Evolutionary conservation across 73 alveolate genomes (phyloP), one percentile per base, ranked within the genome.

Genomic region (Paramecium bursaria): DNA sequence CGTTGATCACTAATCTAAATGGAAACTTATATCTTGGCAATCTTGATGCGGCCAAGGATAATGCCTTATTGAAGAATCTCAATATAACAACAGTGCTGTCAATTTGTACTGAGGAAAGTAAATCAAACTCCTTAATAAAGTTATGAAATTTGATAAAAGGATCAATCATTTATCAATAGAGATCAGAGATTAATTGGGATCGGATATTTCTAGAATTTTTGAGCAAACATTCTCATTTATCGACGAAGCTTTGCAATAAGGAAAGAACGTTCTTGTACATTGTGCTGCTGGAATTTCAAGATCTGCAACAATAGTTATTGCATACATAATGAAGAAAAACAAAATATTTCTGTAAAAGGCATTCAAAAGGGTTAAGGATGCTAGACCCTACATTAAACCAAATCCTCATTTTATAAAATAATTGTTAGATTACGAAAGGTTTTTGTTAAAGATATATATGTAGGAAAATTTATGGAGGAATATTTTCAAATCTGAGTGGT

Each of bases 221-320:
- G 39, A 54, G 89, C 89, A 31, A 33, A 39, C 61, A 19, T 22
- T 79, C 54, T 50, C 46, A 61, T 25, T 23, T 35, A 3, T 46
- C 60, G 25, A n/a, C 39, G 80, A 52, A 21, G 17, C 31, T 1
- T 4, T 31, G 31, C 15, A 39, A 53, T 10, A 75, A 47, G 25
- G 74, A 25, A 75, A 74, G 21, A 88, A 88, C 27, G 85, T 88
- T 19, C 87, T 91, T 30, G 94, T 91, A 11, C 96, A 91, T 88
- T 91, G 97, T 27, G 50, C 79, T 39, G 92, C 87, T 21, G 97
- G 97, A 23, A 82, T 77, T 1, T 90, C 94, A 3, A 73, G 97
- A 55, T 73, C 93, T 19, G 86, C 94, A 46, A 50, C 95, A 2
- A 54, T 91, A 31, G 92, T 90, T 3, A 90, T 92, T 17, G 90